Evolutionary conservation across 2,329 filamentous ascomycete genomes (phyloP).

Genomic region (Balansia obtecta): DNA sequence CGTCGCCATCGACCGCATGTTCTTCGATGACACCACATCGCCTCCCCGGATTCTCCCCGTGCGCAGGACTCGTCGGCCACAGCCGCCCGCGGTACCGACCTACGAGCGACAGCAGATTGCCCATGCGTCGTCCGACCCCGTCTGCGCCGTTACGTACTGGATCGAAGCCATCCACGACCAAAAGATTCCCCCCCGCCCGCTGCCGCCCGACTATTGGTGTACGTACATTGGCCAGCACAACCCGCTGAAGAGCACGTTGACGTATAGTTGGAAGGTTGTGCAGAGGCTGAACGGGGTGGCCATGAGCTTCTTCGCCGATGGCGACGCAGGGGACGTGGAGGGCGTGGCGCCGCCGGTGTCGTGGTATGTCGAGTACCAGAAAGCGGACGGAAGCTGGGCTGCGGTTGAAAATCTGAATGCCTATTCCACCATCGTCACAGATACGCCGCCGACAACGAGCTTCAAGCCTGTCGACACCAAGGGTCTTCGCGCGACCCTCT

Average conservation of each 20-base stretch:
- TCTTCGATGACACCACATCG: not conserved
- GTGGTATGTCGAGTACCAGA: slow-evolving; percentile 1
- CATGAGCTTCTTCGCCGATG: not conserved
- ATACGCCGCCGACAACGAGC: not conserved
- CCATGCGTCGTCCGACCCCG: not conserved
- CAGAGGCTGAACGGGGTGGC: not conserved
- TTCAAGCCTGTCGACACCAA: not conserved
- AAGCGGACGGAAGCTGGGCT: not conserved
- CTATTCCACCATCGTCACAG: not conserved
- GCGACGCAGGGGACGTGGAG: not conserved
- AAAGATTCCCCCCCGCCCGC: not conserved
- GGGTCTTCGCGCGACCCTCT: not conserved
- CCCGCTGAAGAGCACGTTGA: not conserved
- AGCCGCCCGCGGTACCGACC: not conserved
- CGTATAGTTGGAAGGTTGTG: not conserved
- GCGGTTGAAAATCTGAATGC: not conserved
- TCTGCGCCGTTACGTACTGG: not conserved
- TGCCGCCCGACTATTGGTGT: slow-evolving; percentile 1
- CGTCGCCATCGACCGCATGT: not conserved
- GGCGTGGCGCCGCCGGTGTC: not conserved
- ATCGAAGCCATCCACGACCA: slow-evolving; percentile 1
- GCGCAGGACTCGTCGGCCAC: not conserved
- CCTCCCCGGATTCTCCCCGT: not conserved
- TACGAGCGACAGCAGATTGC: not conserved
- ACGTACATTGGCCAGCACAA: not conserved